Conservation (phyloP, 495 filamentous ascomycete genomes). For the Neurospora sp. region DNA sequence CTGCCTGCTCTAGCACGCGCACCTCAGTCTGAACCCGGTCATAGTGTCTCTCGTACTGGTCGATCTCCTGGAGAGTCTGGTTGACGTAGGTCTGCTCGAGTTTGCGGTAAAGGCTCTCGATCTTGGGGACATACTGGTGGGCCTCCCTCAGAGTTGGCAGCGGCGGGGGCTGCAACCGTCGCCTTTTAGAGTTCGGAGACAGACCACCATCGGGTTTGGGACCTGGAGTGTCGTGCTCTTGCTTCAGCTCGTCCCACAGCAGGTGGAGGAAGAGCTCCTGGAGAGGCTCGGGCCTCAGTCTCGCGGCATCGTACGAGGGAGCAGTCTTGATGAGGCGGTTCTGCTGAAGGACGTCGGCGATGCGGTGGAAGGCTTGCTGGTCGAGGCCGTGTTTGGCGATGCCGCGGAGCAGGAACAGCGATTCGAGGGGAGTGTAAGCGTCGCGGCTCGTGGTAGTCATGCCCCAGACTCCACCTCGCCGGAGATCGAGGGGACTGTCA, state of each 20-base stretch:
- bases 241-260: constrained; percentile 58
- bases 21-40: constrained; percentile 56
- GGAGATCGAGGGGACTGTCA: constrained; percentile 44
- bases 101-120: constrained; percentile 58
- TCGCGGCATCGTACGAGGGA: constrained; percentile 56
- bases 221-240: constrained; percentile 16
- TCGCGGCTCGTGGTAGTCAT: constrained; percentile 42
- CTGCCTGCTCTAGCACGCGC: constrained; percentile 46
- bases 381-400: constrained; percentile 57
- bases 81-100: constrained; percentile 68
- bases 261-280: constrained; percentile 66
- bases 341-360: constrained; percentile 63
- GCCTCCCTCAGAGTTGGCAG: constrained; percentile 54
- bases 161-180: constrained; percentile 59
- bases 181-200: constrained; percentile 53
- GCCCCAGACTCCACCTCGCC: constrained; percentile 45
- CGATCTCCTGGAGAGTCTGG: constrained; percentile 55
- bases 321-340: constrained; percentile 59
- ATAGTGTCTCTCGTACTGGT: constrained; percentile 61
- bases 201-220: constrained; percentile 25
- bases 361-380: constrained; percentile 53
- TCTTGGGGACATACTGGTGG: constrained; percentile 49
- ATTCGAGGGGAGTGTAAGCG: constrained; percentile 78
- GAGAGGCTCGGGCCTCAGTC: constrained; percentile 69
- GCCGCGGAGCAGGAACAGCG: constrained; percentile 78